Evolutionary conservation across 441 rosid species (phyloP).

Genomic region (Gossypium lobatum): DNA sequence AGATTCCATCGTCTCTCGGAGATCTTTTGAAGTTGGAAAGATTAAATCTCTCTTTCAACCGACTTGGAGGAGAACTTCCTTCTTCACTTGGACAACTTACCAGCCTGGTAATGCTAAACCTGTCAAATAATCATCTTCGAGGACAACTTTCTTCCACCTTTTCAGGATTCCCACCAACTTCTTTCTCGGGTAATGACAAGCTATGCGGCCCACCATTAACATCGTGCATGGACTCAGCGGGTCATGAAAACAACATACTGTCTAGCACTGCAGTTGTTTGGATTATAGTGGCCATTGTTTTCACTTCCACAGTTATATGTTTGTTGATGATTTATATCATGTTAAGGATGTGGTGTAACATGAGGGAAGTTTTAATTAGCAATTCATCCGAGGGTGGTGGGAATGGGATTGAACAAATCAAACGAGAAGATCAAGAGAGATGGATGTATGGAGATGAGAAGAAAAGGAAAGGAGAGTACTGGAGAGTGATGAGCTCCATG

Average conservation of each 20-base stretch:
- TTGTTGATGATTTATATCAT: conserved; percentile 52
- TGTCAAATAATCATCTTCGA: conserved; percentile 65
- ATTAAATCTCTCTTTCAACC: conserved; percentile 65
- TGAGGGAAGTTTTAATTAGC: conserved; percentile 44
- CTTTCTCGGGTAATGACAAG: conserved; percentile 50
- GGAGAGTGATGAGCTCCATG: conserved; percentile 34
- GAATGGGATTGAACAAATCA: conserved; percentile 26
- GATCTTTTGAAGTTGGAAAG: conserved; percentile 59
- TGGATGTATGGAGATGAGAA: conserved; percentile 27
- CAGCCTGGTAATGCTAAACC: conserved; percentile 66
- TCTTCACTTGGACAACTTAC: conserved; percentile 58
- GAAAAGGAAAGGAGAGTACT: conserved; percentile 28
- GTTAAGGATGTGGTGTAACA: conserved; percentile 64
- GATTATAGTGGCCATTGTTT: conserved; percentile 51
- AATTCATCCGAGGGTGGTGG: conserved; percentile 23
- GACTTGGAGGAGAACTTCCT: conserved; percentile 62
- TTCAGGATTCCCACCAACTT: conserved; percentile 52
- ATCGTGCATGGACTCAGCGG: conserved; percentile 31
- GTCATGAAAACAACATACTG: conserved; percentile 24
- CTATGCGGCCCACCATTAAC: conserved; percentile 60
- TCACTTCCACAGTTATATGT: conserved; percentile 53
- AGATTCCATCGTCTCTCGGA: conserved; percentile 63
- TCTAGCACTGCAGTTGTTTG: conserved; percentile 37
- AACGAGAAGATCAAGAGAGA: conserved; percentile 27
- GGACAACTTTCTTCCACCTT: conserved; percentile 58